phyloP scores from a whole-genome alignment of 495 filamentous ascomycete genomes.

The Aspergillus ellipticus region DNA sequence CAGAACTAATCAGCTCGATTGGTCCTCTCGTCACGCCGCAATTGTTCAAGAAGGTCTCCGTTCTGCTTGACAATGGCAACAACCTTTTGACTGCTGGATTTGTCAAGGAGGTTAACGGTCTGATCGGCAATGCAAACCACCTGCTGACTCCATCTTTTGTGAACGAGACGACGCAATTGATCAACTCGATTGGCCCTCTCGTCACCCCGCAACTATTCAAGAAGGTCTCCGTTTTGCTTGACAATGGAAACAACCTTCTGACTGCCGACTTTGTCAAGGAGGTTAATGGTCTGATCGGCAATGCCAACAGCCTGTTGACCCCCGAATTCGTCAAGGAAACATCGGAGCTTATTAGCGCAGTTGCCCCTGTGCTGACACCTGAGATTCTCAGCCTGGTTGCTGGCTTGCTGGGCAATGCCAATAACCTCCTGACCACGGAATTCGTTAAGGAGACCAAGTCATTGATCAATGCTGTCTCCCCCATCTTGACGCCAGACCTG shows the following conservation, averaged over 20 bases:
- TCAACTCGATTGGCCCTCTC: slow-evolving; percentile 29
- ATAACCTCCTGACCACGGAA: slow-evolving; percentile 34
- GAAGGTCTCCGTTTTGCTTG: slow-evolving; percentile 31
- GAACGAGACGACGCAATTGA: slow-evolving; percentile 32
- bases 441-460: slow-evolving; percentile 43
- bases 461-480: slow-evolving; percentile 30
- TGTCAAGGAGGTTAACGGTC: slow-evolving; percentile 34
- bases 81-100: slow-evolving; percentile 30
- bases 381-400: background rate
- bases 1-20: slow-evolving; percentile 27
- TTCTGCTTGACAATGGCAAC: slow-evolving; percentile 26
- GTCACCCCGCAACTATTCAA: slow-evolving; percentile 33
- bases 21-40: slow-evolving; percentile 33
- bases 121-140: slow-evolving; percentile 39
- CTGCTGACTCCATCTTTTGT: slow-evolving; percentile 35
- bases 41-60: slow-evolving; percentile 28
- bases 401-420: slow-evolving; percentile 22
- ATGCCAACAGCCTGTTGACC: slow-evolving; percentile 43
- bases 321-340: slow-evolving; percentile 40
- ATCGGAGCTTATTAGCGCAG: slow-evolving; percentile 28
- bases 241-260: slow-evolving; percentile 24
- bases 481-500: slow-evolving; percentile 30
- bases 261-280: slow-evolving; percentile 32
- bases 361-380: slow-evolving; percentile 22
- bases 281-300: slow-evolving; percentile 36